These are phyloP conservation scores for Psilocybe subaeruginosa DNA, from an alignment of 768 basidiomycete genomes.

Conservation along the genomic window DNA sequence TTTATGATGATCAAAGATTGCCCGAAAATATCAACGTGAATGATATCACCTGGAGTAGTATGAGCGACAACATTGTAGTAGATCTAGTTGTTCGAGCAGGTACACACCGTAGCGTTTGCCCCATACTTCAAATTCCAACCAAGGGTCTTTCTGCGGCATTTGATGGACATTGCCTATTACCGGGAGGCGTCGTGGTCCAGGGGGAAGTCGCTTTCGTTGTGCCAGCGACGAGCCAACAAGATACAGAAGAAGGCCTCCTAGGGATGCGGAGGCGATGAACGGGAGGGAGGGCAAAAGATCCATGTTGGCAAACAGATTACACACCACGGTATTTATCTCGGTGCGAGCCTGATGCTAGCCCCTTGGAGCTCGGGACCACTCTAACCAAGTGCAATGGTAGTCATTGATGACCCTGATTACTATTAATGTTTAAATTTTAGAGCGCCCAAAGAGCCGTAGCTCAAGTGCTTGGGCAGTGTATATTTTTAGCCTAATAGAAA, in stretches of 20 bases:
- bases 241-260: neutral
- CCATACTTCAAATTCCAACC: conserved; percentile 14
- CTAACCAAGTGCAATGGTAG: too few relatives aligned
- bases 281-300: neutral
- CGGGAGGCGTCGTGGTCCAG: conserved; percentile 18
- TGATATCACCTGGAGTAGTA: conserved; percentile 11
- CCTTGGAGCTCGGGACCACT: too few relatives aligned
- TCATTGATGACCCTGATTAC: too few relatives aligned
- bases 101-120: conserved; percentile 15
- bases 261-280: neutral
- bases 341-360: too few relatives aligned
- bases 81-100: neutral
- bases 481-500: too few relatives aligned
- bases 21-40: conserved; percentile 18
- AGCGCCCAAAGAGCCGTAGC: too few relatives aligned
- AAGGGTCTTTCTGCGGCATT: conserved; percentile 12
- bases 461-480: too few relatives aligned
- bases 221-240: neutral
- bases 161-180: conserved; percentile 18
- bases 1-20: conserved; percentile 19
- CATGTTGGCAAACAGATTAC: neutral
- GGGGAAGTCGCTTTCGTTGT: conserved; percentile 3
- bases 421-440: too few relatives aligned
- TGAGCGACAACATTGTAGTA: neutral
- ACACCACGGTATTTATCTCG: too few relatives aligned